Conservation (phyloP, 2,329 filamentous ascomycete species). For the Calonectria pteridis region DNA sequence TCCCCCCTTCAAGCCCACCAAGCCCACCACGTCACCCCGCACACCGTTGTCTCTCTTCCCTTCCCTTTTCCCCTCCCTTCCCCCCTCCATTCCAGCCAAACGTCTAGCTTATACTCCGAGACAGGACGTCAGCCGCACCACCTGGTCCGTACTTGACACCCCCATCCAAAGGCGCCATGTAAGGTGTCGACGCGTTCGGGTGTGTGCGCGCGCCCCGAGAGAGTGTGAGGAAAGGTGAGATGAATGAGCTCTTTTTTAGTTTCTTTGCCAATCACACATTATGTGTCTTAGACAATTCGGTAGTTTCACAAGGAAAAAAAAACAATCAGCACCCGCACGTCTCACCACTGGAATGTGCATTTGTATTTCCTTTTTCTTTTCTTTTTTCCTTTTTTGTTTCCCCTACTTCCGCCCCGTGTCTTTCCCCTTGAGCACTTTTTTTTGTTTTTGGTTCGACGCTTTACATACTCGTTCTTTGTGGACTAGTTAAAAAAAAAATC, state of each 20-base stretch:
- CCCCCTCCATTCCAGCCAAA: not conserved
- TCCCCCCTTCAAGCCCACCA: not conserved
- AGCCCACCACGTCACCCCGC: constrained; percentile 19
- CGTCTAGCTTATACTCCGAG: not conserved
- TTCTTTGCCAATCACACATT: not conserved
- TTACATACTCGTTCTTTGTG: not conserved
- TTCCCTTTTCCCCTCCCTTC: not conserved
- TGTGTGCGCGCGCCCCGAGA: not conserved
- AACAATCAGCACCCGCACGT: not conserved
- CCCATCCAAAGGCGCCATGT: not conserved
- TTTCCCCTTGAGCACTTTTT: not conserved
- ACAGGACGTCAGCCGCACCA: constrained; percentile 5
- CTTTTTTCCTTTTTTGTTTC: not conserved
- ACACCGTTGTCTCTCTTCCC: not conserved
- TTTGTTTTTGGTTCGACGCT: not conserved
- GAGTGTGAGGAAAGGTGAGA: no score
- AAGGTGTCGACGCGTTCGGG: not conserved
- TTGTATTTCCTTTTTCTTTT: not conserved
- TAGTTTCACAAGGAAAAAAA: not conserved
- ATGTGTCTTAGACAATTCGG: not conserved
- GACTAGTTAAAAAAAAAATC: no score
- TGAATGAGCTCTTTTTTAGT: not conserved
- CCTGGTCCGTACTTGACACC: not conserved
- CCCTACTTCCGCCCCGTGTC: not conserved
- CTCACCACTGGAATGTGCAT: not conserved